Evolutionary conservation across 2,329 filamentous ascomycete genomes (phyloP).

Genomic region (Ilyonectria destructans): DNA sequence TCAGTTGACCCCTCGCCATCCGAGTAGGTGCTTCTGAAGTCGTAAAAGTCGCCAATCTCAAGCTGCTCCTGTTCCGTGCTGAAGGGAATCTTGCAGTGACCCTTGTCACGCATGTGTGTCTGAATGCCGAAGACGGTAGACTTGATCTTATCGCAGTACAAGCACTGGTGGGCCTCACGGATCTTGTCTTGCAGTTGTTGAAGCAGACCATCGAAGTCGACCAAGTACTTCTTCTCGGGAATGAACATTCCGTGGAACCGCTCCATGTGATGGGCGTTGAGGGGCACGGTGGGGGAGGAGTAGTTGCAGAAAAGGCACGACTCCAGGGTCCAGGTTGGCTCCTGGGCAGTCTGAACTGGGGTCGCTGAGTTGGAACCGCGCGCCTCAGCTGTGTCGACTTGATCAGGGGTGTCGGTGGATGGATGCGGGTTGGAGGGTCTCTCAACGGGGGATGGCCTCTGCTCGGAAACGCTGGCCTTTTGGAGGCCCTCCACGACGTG

Average conservation of each 20-base stretch:
- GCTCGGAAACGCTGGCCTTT: conserved; percentile 77
- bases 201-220: conserved; percentile 86
- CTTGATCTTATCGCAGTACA: conserved; percentile 90
- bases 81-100: conserved; percentile 97
- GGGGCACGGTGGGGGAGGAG: conserved; percentile 80
- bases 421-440: conserved; percentile 68
- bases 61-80: conserved; percentile 91
- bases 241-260: conserved; percentile 96
- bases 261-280: conserved; percentile 92
- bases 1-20: conserved; percentile 80
- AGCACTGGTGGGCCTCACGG: conserved; percentile 84
- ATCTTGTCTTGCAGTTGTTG: conserved; percentile 86
- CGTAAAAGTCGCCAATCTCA: conserved; percentile 96
- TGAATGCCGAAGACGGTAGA: conserved; percentile 86
- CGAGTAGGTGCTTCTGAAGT: conserved; percentile 96
- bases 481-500: conserved; percentile 85
- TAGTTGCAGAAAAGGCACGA: conserved; percentile 95
- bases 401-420: conserved; percentile 60
- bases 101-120: conserved; percentile 97
- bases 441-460: conserved; percentile 67
- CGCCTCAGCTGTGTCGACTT: conserved; percentile 60
- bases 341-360: conserved; percentile 55
- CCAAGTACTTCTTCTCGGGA: conserved; percentile 88
- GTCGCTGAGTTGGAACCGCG: conserved; percentile 62
- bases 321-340: conserved; percentile 62